A percentile compares a stretch with the other conserved stretches of the same genome.
phyloP scores from a whole-genome alignment of 306 rosid species.

The Arachis hypogaea region DNA sequence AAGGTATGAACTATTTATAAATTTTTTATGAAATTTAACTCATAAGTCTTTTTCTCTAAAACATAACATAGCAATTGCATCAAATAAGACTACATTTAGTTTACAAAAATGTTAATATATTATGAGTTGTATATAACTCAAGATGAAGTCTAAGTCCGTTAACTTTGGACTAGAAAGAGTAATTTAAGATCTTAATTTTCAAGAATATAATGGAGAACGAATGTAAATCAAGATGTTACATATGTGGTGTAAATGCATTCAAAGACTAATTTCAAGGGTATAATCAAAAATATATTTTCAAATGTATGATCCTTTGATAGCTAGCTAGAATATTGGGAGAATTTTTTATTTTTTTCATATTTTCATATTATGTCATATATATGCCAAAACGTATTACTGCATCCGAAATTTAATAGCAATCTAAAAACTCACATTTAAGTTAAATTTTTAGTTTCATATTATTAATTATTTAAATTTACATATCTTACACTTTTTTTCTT shows the following conservation, averaged over 20 bases:
- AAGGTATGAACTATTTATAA: conserved; percentile 54
- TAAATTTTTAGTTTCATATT: background rate
- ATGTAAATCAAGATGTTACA: conserved; percentile 3
- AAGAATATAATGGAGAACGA: background rate
- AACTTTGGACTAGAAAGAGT: conserved; percentile 14
- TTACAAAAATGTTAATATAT: background rate
- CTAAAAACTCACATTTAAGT: background rate
- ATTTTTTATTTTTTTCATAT: conserved; percentile 1
- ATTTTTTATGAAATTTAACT: conserved; percentile 32
- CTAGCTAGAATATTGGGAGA: background rate
- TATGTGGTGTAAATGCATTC: background rate
- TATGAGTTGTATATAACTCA: background rate
- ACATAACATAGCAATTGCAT: conserved; percentile 23
- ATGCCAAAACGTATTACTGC: conserved; percentile 23
- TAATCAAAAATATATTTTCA: background rate
- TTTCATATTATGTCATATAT: background rate
- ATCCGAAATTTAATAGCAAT: background rate
- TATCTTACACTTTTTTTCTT: background rate
- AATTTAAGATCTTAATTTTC: background rate
- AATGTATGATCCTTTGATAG: background rate
- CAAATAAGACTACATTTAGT: conserved; percentile 22
- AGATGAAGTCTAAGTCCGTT: conserved; percentile 13
- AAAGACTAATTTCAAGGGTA: background rate
- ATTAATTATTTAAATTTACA: conserved; percentile 20
- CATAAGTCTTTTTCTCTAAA: conserved; percentile 8